Base-by-base conservation (phyloP, 768 basidiomycete species). In the Russula lepida region DNA sequence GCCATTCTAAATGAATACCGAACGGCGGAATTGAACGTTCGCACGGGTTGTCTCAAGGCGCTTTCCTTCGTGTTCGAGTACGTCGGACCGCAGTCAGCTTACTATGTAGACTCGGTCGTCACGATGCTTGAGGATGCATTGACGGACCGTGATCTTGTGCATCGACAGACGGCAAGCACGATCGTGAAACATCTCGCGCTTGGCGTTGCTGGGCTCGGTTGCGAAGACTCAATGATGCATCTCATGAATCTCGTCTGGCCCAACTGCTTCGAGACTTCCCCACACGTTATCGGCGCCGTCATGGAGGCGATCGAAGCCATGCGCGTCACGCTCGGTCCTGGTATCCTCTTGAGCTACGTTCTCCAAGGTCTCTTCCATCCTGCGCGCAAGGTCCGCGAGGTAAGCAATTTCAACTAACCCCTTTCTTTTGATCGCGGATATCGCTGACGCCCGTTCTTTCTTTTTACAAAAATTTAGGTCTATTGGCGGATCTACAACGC, bases 1-100 rank as follows among this genome's bases (percentile, higher is more conserved):
- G 97, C 95, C 17, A 97, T 99, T 68, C 81, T 99, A 33, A 98
- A 97, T 75, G 97, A 99, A 71, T 99, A 98, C 73, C 88, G 95
- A 54, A 98, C 95, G 5, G 93, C 95, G 1, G 97, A 99, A 71
- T 82, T 99, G 64, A 99, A 99, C 74, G 97, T 99, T 51, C 89
- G 97, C 56, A 99, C 95, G 3, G 97, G 97, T 62, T 99, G 97
- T 82, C 79, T 99, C 65, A 99, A 98, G 73, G 95, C 97, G 1
- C 80, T 99, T 21, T 95, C 97, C 1, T 99, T 98, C 80, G 92
- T 99, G 56, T 99, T 98, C 71, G 97, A 98, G 80, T 99, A 99
- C 69, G 95, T 98, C 66, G 97, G 97, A 2, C 91, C 85, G 51
- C 97, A 90, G 76, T 98, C 95, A 54, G 94, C 85, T 17, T 97